Base-by-base conservation (phyloP, 257 asterid species). In the Solanum boliviense region DNA sequence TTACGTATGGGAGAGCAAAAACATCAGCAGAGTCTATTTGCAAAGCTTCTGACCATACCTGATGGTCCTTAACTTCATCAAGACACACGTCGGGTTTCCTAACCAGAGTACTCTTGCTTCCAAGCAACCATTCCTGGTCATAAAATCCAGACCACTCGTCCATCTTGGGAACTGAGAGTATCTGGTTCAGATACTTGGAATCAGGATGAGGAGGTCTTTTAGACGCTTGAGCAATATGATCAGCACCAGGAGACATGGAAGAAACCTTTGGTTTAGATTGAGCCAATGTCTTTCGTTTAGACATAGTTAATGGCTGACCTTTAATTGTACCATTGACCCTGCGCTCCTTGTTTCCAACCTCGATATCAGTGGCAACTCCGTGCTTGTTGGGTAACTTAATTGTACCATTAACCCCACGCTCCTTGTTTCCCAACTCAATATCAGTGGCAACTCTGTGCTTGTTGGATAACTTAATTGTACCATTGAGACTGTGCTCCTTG, bases 1-100 rank as follows among this genome's bases (percentile, higher is more conserved):
- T 87, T 84, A 95, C 98, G 82, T 93, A 95, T 85, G 98, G 98
- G 89, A 94, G 85, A 62, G 97, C 98, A 85, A 60, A 90, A 44
- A 94, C 82, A 87, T 93, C 98, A 76, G 93, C 94, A 65, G 98
- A 88, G 84, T 92, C 95, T 62, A 95, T 87, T 68, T 89, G 92
- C 86, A 91, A 88, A 89, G 94, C 93, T 89, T 94, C 92, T 12
- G 97, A 90, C 98, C 98, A 95, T 10, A 94, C 98, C 38, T 32
- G 86, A 67, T 23, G 90, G 70, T 89, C 91, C 88, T 86, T 48
- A 18, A 20, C 71, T 48, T 82, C 86, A 48, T 82, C 86, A 46
- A 10, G 86, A 82, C 20, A 46, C 31, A 20, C 9, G 6, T 48
- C 7, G 21, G 86, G 21, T 36, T 82, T 82, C 44, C 70, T 31